Base-by-base conservation (phyloP, 176 grass and related monocot genomes). In the Carex scoparia region DNA sequence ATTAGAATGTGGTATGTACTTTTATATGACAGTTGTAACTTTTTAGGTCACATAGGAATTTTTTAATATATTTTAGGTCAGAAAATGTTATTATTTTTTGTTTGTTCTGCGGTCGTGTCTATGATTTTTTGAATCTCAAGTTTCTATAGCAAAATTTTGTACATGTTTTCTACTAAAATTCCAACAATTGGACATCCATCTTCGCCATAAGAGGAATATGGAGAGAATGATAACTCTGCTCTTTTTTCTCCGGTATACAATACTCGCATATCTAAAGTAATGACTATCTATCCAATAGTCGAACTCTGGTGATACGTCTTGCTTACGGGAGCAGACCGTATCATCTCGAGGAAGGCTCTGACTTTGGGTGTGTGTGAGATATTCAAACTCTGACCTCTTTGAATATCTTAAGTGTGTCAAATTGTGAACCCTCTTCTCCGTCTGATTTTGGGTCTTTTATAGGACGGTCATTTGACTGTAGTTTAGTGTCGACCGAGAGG, bases 231-330 rank as follows among this genome's bases (percentile, higher is more conserved):
- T 16, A 40, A 69, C 81, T 92, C 48, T 62, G 35, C 65, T 92
- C 65, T 40, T 83, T 61, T 58, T 94, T 88, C 84, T 89, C 81
- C 0, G 88, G 62, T 1, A 90, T 86, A 38, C 69, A 87, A 84
- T 85, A 91, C 40, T 93, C 92, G 1, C 89, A 93, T 27, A 75
- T 68, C 62, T 66, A 0, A 57, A 19, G 13, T 86, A 84, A 44
- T 65, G 54, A 59, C 42, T 44, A 56, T 84, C 90, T 90, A 92
- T 75, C 89, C 85, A 44, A 71, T 71, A 46, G 60, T 73, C 91
- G 87, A 92, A 67, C 89, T 23, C 23, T 23, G 23, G 23, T 23
- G 23, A 23, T 23, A 23, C 23, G 23, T 23, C 23, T 0, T 23
- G 23, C 23, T 23, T 23, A 23, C 23, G 23, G 23, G 23, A 23